phyloP scores from a whole-genome alignment of 331 rosid species.

The Spiraea crenata region DNA sequence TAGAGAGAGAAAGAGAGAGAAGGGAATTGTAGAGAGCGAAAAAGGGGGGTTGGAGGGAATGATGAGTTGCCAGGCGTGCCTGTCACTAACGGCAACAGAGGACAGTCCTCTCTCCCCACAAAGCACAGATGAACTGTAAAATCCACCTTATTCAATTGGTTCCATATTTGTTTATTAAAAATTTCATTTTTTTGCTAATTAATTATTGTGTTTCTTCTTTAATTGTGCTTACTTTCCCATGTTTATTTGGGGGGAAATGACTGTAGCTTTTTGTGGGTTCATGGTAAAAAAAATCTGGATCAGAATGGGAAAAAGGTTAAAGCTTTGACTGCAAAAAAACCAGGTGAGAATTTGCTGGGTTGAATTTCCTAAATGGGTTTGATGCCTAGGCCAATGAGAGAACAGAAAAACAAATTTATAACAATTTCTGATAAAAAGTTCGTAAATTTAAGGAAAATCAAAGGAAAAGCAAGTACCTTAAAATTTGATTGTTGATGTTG shows the following conservation, averaged over 20 bases:
- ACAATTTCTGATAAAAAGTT: not conserved
- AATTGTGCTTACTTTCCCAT: not conserved
- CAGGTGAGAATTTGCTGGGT: not conserved
- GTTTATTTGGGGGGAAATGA: not conserved
- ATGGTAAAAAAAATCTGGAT: not conserved
- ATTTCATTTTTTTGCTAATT: not conserved
- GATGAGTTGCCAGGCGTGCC: slow-evolving; percentile 91
- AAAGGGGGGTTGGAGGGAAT: slow-evolving; percentile 60
- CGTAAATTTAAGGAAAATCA: not conserved
- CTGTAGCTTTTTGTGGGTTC: not conserved
- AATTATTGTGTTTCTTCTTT: not conserved
- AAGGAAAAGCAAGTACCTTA: slow-evolving; percentile 16
- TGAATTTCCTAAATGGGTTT: not conserved
- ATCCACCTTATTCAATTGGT: slow-evolving; percentile 10
- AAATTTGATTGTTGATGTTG: slow-evolving; percentile 3
- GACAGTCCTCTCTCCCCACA: slow-evolving; percentile 33
- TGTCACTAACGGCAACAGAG: slow-evolving; percentile 78
- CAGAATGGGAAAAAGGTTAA: not conserved
- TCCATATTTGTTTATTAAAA: not conserved
- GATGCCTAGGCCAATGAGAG: not conserved
- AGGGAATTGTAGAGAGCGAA: slow-evolving; percentile 28
- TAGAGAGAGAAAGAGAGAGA: slow-evolving; percentile 16
- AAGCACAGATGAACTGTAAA: slow-evolving; percentile 66
- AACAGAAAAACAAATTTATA: not conserved
- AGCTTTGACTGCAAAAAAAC: not conserved